phyloP scores from a whole-genome alignment of 2,329 filamentous ascomycete species.

The Aspergillaceae sp. region DNA sequence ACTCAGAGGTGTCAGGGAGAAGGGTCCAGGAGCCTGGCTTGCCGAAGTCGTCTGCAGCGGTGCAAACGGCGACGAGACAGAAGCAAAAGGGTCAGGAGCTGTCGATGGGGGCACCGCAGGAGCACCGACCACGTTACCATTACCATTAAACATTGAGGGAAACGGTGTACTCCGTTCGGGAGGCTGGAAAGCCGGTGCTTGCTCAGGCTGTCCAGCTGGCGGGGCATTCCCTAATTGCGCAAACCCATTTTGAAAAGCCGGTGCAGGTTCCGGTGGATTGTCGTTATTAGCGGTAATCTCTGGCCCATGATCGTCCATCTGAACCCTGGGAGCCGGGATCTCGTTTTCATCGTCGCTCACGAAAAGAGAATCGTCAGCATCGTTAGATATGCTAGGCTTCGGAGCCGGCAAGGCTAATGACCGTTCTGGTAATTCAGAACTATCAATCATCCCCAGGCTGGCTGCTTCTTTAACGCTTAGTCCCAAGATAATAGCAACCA shows the following conservation, averaged over 20 bases:
- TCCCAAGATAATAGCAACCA: slow-evolving; percentile 51
- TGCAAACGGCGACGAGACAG: not conserved
- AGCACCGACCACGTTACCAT: not conserved
- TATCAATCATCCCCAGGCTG: slow-evolving; percentile 42
- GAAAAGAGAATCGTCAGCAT: slow-evolving; percentile 31
- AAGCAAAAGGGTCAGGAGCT: slow-evolving; percentile 4
- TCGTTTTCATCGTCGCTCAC: slow-evolving; percentile 30
- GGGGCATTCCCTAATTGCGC: slow-evolving; percentile 8
- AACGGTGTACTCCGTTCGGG: not conserved
- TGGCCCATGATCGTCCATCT: slow-evolving; percentile 7
- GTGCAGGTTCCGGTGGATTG: slow-evolving; percentile 6
- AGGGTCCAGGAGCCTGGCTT: not conserved
- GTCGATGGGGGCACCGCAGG: not conserved
- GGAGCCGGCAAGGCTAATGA: slow-evolving; percentile 14
- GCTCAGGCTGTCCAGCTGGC: not conserved
- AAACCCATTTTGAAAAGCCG: slow-evolving; percentile 8
- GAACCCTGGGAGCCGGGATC: slow-evolving; percentile 15
- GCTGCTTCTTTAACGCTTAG: slow-evolving; percentile 46
- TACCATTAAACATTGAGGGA: slow-evolving; percentile 4
- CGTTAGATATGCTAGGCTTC: slow-evolving; percentile 16
- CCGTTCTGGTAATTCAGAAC: slow-evolving; percentile 25
- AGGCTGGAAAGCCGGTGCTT: not conserved
- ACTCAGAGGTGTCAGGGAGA: not conserved
- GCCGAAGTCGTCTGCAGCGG: not conserved
- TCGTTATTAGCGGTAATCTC: slow-evolving; percentile 5